Base-by-base conservation (phyloP, 129 eudicot genomes). In the Dittrichia graveolens region DNA sequence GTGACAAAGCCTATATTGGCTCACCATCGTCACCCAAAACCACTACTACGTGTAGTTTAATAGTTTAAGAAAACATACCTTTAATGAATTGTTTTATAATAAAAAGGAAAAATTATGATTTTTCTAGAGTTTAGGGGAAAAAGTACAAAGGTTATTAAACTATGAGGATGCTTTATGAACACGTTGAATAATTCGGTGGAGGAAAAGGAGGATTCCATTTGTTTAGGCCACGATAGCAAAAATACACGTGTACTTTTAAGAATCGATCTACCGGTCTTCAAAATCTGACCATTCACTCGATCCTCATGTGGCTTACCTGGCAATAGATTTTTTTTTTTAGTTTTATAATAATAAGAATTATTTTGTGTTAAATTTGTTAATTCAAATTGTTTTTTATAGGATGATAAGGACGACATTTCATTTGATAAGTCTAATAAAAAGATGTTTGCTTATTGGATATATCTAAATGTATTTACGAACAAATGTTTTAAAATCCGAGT, bases 191-290 rank as follows among this genome's bases (percentile, higher is more conserved):
- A 56, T 4, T 45, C 43, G 57, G 34, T 34, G 50, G 49, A 12
- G 58, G 34, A 15, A 45, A 65, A 40, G 44, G 41, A 44, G 41
- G 44, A 66, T 47, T 37, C 58, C 34, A 65, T 70, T 47, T 63
- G 69, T 75, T 65, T 52, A 65, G 48, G 67, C 70, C 61, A 74
- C 61, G 43, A n/a, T 38, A 44, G 55, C 81, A 76, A 77, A 71
- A 61, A 6, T 57, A 72, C 87, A 85, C 91, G 89, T 87, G 95
- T 75, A 45, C 31, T 52, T 3, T 41, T 14, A 11, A 39, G 67
- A 80, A 38, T 84, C 80, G 82, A 85, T 77, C 83, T 79, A 78
- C 87, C 81, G 75, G 80, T 78, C 82, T 67, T 57, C 75, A 75
- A 75, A 75, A 75, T 65, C 67, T 14, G 43, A 67, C 67, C 74